phyloP scores from a whole-genome alignment of 176 grass and related monocot genomes.

The Pontederia crassipes region DNA sequence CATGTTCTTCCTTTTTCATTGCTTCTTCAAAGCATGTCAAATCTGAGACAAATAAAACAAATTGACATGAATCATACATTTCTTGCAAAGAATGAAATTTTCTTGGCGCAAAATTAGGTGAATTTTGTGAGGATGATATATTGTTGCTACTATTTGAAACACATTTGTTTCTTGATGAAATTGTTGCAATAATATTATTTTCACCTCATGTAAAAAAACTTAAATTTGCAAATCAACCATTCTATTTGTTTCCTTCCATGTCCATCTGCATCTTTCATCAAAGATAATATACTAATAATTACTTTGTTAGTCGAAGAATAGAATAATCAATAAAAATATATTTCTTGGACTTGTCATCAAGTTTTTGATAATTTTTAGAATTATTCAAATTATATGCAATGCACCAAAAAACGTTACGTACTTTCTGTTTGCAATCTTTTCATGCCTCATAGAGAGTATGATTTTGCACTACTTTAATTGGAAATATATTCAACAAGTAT shows the following conservation, averaged over 20 bases:
- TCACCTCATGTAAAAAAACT: background rate
- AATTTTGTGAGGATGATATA: too few species aligned
- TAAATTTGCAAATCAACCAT: too few species aligned
- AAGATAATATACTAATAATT: conserved; percentile 13
- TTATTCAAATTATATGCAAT: background rate
- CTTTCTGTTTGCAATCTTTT: background rate
- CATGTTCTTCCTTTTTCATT: background rate
- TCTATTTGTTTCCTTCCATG: background rate
- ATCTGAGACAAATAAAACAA: background rate
- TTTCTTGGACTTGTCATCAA: conserved; percentile 8
- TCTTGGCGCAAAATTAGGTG: background rate
- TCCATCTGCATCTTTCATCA: conserved; percentile 2
- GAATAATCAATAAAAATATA: conserved; percentile 2
- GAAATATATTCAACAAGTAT: conserved; percentile 4
- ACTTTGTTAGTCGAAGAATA: background rate
- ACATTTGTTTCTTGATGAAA: too few species aligned
- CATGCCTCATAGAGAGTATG: background rate
- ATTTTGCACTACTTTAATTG: background rate
- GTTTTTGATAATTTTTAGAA: background rate
- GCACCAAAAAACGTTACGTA: background rate
- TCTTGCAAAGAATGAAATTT: background rate
- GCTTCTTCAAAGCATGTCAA: conserved; percentile 10
- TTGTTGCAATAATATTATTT: too few species aligned
- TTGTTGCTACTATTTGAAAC: too few species aligned
- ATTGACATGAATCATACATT: background rate